A percentile compares a stretch with the other conserved stretches of the same genome.
These are phyloP conservation scores for Inga laurina DNA, from an alignment of 306 rosid genomes.

Conservation along the genomic window DNA sequence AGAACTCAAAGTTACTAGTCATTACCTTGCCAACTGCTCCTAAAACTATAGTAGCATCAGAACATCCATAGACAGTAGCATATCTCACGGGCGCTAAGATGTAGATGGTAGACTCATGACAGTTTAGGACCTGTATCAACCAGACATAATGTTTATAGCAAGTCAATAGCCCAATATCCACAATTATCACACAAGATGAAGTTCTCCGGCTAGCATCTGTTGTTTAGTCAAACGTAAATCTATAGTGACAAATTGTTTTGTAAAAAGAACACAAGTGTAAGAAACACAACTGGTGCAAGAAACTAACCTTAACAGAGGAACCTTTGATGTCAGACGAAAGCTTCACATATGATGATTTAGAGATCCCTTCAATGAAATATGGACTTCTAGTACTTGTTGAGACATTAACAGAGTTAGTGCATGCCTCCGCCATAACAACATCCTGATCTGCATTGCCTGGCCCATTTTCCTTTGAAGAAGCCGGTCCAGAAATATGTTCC, in stretches of 20 bases:
- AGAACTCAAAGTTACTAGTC: conserved; percentile 12
- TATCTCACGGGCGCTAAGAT: conserved; percentile 88
- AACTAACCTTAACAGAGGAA: conserved; percentile 86
- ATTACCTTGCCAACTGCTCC: conserved; percentile 99
- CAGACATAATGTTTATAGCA: conserved; percentile 31
- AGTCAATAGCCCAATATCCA: conserved; percentile 11
- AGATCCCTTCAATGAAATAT: conserved; percentile 89
- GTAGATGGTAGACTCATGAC: conserved; percentile 78
- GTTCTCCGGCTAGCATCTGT: background rate
- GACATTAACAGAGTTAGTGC: conserved; percentile 60
- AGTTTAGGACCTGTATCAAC: conserved; percentile 79
- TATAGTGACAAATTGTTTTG: background rate
- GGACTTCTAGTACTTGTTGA: conserved; percentile 65
- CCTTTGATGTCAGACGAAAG: conserved; percentile 87
- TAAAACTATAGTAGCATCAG: conserved; percentile 89
- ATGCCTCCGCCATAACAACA: conserved; percentile 95
- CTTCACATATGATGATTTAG: conserved; percentile 87
- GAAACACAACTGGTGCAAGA: conserved; percentile 6
- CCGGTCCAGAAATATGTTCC: conserved; percentile 82
- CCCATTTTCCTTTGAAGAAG: conserved; percentile 83
- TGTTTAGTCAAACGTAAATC: background rate
- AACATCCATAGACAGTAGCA: conserved; percentile 94
- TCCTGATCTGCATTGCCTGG: conserved; percentile 80
- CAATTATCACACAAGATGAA: conserved; percentile 8
- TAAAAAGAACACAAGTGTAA: background rate